Conservation (phyloP, 805 yeast species). For the Myxozyma udenii region DNA sequence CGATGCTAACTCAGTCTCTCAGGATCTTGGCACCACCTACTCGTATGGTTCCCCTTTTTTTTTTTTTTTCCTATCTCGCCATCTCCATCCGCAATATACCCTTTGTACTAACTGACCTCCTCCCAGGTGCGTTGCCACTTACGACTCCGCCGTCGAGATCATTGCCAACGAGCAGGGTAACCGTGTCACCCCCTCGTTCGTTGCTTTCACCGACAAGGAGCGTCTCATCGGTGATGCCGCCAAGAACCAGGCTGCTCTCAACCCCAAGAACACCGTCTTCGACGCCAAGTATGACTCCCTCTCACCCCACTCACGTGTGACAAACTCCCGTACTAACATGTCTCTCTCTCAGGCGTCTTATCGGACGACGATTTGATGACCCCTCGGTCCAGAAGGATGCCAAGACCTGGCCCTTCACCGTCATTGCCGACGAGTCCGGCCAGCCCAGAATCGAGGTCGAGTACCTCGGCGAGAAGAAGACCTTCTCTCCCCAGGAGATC, state of each 20-base stretch:
- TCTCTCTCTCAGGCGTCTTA: conserved; percentile 83
- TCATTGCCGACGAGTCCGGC: conserved; percentile 57
- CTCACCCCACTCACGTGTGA: neutral
- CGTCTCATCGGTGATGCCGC: conserved; percentile 96
- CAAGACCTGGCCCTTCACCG: conserved; percentile 90
- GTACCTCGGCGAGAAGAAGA: conserved; percentile 78
- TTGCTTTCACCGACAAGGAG: conserved; percentile 89
- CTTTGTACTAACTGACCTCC: neutral
- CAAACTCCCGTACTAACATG: neutral
- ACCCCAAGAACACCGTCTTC: conserved; percentile 86
- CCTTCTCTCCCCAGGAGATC: conserved; percentile 90
- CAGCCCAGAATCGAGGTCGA: conserved; percentile 82
- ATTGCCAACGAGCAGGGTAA: conserved; percentile 98
- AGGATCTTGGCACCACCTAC: conserved; percentile 35
- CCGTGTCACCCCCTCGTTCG: conserved; percentile 96
- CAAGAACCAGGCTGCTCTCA: conserved; percentile 94
- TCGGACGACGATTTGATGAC: conserved; percentile 86
- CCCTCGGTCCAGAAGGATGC: conserved; percentile 82
- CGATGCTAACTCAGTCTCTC: neutral
- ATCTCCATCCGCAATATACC: neutral
- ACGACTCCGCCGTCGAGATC: conserved; percentile 90
- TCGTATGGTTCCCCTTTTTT: conserved; percentile 19
- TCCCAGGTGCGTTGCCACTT: conserved; percentile 78
- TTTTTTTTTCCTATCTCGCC: neutral
- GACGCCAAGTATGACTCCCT: conserved; percentile 48